These are phyloP conservation scores for Colletotrichum spinosum DNA, from an alignment of 2,329 filamentous ascomycete species.

Conservation along the genomic window DNA sequence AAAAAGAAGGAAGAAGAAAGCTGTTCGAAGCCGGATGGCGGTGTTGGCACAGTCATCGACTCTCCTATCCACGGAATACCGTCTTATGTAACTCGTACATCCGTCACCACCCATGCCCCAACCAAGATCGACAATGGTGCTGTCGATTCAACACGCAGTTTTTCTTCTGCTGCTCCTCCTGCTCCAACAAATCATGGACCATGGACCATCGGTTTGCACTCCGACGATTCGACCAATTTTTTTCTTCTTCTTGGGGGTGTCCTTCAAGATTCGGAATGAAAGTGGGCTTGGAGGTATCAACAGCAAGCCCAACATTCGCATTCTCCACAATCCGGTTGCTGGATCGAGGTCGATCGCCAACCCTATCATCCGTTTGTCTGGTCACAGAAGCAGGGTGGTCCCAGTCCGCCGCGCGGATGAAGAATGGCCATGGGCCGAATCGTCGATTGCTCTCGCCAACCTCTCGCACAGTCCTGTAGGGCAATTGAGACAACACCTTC, in stretches of 20 bases:
- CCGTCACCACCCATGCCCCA: not conserved
- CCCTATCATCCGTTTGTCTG: constrained; percentile 24
- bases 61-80: too few species aligned
- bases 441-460: constrained; percentile 24
- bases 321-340: constrained; percentile 23
- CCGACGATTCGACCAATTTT: constrained; percentile 13
- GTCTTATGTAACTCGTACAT: too few species aligned
- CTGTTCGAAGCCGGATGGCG: too few species aligned
- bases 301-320: constrained; percentile 23
- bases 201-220: constrained; percentile 24
- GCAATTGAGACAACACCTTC: constrained; percentile 29
- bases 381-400: constrained; percentile 14
- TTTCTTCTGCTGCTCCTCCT: not conserved
- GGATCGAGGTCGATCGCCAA: constrained; percentile 31
- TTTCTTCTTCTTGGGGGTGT: not conserved
- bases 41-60: too few species aligned
- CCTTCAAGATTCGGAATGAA: not conserved
- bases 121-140: constrained; percentile 19
- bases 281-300: constrained; percentile 18
- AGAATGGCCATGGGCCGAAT: constrained; percentile 22
- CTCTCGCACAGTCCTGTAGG: constrained; percentile 27
- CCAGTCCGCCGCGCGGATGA: constrained; percentile 21
- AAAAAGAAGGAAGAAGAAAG: too few species aligned
- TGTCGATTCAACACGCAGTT: constrained; percentile 2
- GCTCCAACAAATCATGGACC: constrained; percentile 15